Evolutionary conservation across 768 basidiomycete genomes (phyloP), one percentile per base, ranked within the genome.

Genomic region (Rhizopogon salebrosus): DNA sequence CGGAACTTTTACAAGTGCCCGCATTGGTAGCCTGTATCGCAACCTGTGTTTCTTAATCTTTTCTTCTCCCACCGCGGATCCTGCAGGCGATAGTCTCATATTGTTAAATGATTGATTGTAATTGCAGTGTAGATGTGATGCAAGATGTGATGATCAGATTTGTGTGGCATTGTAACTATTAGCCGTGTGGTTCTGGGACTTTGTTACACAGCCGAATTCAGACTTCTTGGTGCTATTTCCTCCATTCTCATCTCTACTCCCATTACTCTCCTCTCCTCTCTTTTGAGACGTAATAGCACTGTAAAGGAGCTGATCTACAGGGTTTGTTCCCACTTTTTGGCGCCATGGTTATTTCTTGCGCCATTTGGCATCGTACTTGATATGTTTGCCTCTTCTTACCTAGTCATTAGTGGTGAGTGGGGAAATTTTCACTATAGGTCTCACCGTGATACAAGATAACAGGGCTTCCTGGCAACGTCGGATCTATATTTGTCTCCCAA

Each of bases 321-420:
- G 97, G 95, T 2, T 99, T 95, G 97, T 72, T 78, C 0, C 94
- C 97, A 0, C 76, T 98, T 2, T 85, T 97, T 52, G 82, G 82
- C n/a, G 92, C 92, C 6, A 93, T 95, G 91, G 66, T 82, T 40
- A 90, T 95, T 60, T 87, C 84, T 60, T 88, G 84, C 53, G 91
- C 82, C 0, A 89, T 95, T n/a, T 0, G 97, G 97, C 0, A 85
- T 98, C 56, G 87, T 98, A 0, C 81, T 99, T 9, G 93, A 98
- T 61, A 78, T 80, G 42, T 97, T 95, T 57, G 94, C 95, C 6
- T 85, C 84, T 57, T 76, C 81, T 35, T 98, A 92, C 59, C 80
- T 95, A 11, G 90, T 92, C 3, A 89, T 97, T 55, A 90, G 89
- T 29, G 92, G 93, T 84, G 62, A 45, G 80, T 68, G 5, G 3